These are phyloP conservation scores for Fistulinella staudtii DNA, from an alignment of 1,284 basidiomycete species.

Conservation along the genomic window DNA sequence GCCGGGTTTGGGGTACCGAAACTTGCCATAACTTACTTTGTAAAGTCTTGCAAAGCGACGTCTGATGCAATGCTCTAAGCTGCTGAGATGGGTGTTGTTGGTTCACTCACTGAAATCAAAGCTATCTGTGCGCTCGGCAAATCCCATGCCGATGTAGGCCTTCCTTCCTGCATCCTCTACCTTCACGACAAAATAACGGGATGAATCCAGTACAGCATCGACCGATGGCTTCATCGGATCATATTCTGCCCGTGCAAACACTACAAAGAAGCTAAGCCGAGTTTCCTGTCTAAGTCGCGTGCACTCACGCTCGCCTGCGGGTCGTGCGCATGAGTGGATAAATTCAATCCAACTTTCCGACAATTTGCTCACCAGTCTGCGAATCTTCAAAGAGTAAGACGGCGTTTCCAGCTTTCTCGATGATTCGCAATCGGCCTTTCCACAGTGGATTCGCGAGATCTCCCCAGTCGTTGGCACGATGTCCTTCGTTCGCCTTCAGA, in stretches of 20 bases:
- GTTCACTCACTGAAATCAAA: conserved; percentile 90
- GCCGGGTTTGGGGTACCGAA: too few species aligned
- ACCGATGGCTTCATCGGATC: conserved; percentile 78
- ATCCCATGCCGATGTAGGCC: conserved; percentile 93
- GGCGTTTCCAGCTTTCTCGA: conserved; percentile 65
- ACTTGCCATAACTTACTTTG: conserved; percentile 70
- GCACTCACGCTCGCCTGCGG: conserved; percentile 60
- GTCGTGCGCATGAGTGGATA: conserved; percentile 6
- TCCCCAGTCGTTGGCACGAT: conserved; percentile 83
- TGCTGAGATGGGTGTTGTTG: neutral
- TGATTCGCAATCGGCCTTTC: conserved; percentile 85
- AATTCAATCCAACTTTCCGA: neutral
- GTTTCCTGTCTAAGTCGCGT: conserved; percentile 8
- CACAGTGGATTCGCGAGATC: conserved; percentile 79
- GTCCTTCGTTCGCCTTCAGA: conserved; percentile 78
- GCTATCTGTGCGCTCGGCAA: conserved; percentile 85
- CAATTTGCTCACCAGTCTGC: conserved; percentile 53
- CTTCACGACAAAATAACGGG: conserved; percentile 91
- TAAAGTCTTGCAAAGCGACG: conserved; percentile 93
- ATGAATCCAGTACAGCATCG: conserved; percentile 94
- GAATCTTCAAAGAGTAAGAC: conserved; percentile 72
- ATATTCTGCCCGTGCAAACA: conserved; percentile 92
- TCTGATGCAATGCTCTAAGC: conserved; percentile 43
- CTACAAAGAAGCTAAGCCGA: conserved; percentile 35
- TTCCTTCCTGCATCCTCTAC: conserved; percentile 85